Conservation (phyloP, 2,329 filamentous ascomycete species). For the Colletotrichum sp. region DNA sequence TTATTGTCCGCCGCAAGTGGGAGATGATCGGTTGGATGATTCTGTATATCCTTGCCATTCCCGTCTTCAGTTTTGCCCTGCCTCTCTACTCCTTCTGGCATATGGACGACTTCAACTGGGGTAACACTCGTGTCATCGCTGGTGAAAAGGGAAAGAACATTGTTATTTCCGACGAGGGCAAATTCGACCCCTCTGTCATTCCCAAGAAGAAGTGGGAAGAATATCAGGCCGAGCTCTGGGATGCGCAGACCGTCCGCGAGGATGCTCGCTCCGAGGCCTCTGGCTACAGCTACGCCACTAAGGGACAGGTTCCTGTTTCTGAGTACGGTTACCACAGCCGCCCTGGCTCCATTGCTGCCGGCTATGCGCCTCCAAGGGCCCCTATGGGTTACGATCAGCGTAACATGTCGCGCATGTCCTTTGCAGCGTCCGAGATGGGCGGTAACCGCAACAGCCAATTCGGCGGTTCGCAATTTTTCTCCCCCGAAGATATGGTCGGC, state of each 20-base stretch:
- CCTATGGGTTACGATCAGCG: conserved; percentile 54
- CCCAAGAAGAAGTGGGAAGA: conserved; percentile 99
- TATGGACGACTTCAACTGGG: conserved; percentile 99
- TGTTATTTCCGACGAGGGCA: conserved; percentile 94
- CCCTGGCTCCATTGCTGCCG: conserved; percentile 55
- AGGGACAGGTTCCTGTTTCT: conserved; percentile 64
- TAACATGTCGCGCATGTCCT: conserved; percentile 74
- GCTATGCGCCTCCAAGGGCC: conserved; percentile 45
- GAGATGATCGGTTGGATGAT: conserved; percentile 99
- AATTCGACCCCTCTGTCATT: conserved; percentile 91
- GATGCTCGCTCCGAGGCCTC: conserved; percentile 87
- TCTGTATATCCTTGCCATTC: conserved; percentile 89
- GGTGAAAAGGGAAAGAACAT: conserved; percentile 93
- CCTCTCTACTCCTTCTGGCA: conserved; percentile 98
- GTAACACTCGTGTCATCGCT: conserved; percentile 96
- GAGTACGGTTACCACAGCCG: conserved; percentile 75
- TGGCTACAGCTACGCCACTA: conserved; percentile 94
- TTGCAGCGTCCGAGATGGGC: conserved; percentile 74
- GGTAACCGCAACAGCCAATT: conserved; percentile 66
- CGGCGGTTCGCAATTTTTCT: conserved; percentile 63
- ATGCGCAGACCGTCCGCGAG: conserved; percentile 82
- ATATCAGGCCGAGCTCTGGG: conserved; percentile 97
- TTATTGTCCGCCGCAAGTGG: conserved; percentile 96
- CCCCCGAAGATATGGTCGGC: conserved; percentile 71
- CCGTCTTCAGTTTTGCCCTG: conserved; percentile 88